Base-by-base conservation (phyloP, 345 rosid species). In the Stellera chamaejasme region DNA sequence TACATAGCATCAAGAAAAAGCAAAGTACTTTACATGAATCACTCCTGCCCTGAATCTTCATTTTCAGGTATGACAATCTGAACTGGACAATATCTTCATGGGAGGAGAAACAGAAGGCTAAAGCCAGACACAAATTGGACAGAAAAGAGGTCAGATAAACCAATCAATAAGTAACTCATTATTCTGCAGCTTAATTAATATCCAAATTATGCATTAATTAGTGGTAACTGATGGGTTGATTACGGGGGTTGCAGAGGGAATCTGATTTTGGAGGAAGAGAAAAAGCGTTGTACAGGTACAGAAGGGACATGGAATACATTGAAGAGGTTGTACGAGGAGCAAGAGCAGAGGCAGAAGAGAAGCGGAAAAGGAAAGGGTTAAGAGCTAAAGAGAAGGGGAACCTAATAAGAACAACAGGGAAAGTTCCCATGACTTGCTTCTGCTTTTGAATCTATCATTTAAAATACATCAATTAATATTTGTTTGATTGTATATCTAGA, bases 331-430 rank as follows among this genome's bases (percentile, higher is more conserved):
- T 64, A 47, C 80, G 52, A 28, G 79, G 58, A 50, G 92, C 95
- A 57, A 82, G 71, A 68, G 78, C 71, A 48, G 68, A 76, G 70
- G 85, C 87, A 42, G 66, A 58, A 56, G 74, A 82, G 59, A 85
- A 70, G 59, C 68, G 62, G 46, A 58, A 61, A 55, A 79, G 73
- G 0, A 80, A 82, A 56, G 93, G 77, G 77, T 19, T 61, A 11
- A 76, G 78, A 73, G 83, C 70, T 46, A 79, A 72, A 75, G 75
- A 72, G 59, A 91, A 91, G 68, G 95, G 90, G 48, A 68, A 88
- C 61, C 71, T 25, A 45, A 68, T 78, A 71, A 77, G 90, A 71
- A 59, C 57, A 58, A 79, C 82, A 13, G 88, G 90, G 62, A 55
- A 56, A 59, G 32, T 60, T 58, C 93, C 90, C 0, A 63, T 41